Percentiles rank a stretch among this genome's conserved stretches.
These are phyloP conservation scores for Xylaria digitata DNA, from an alignment of 2,329 filamentous ascomycete species.

Conservation along the genomic window DNA sequence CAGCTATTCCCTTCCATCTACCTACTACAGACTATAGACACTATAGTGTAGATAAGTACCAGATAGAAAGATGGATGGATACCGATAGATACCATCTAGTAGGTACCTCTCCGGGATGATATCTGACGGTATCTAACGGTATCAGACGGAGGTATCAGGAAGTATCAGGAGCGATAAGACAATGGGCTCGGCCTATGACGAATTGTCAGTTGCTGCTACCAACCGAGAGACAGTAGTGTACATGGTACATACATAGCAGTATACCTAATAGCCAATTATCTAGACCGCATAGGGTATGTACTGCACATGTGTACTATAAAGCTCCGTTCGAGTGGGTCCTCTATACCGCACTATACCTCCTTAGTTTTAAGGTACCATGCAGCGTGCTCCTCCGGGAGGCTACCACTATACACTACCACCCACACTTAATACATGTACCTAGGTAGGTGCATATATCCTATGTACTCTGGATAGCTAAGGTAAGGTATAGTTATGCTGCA, in stretches of 20 bases:
- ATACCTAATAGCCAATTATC: not conserved
- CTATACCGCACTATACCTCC: slow-evolving; percentile 15
- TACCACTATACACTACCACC: not conserved
- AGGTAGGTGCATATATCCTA: no score
- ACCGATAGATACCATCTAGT: slow-evolving; percentile 7
- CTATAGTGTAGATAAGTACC: no score
- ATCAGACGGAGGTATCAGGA: no score
- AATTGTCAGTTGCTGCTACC: slow-evolving; percentile 36
- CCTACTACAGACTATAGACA: no score
- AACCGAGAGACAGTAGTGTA: not conserved
- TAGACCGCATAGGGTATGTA: not conserved
- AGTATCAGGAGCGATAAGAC: slow-evolving; percentile 35
- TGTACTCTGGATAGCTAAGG: no score
- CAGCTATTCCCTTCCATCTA: not conserved
- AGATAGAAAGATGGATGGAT: no score
- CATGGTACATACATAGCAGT: no score
- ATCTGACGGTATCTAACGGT: slow-evolving; percentile 4
- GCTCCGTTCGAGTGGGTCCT: slow-evolving; percentile 3
- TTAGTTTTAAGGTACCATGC: slow-evolving; percentile 27
- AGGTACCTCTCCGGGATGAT: slow-evolving; percentile 16
- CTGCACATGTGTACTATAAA: not conserved
- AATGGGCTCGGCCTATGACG: slow-evolving; percentile 44
- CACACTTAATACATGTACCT: no score
- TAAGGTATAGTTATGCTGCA: no score
- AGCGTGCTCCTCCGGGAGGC: slow-evolving; percentile 7